Evolutionary conservation across 495 filamentous ascomycete species (phyloP).

Genomic region (Hypoxylon rickii): DNA sequence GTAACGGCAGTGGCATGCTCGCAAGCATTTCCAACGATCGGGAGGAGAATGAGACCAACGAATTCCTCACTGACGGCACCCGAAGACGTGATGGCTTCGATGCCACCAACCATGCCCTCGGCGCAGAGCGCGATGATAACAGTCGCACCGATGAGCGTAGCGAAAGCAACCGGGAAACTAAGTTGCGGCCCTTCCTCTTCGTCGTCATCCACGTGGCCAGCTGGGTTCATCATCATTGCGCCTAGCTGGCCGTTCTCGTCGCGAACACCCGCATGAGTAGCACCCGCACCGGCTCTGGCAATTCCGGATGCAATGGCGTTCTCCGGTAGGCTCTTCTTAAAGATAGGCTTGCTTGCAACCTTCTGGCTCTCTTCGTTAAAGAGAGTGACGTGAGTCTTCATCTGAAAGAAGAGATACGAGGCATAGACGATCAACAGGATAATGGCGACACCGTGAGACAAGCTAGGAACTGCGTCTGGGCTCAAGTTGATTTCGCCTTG

Average conservation of each 20-base stretch:
- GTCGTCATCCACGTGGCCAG: slow-evolving; percentile 47
- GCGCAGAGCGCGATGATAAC: slow-evolving; percentile 84
- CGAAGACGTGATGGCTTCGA: slow-evolving; percentile 66
- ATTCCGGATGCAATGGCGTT: slow-evolving; percentile 65
- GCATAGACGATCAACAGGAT: slow-evolving; percentile 79
- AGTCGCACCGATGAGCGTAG: slow-evolving; percentile 72
- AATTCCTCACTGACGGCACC: slow-evolving; percentile 71
- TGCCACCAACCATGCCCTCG: slow-evolving; percentile 85
- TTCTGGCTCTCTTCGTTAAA: slow-evolving; percentile 78
- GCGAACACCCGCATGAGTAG: slow-evolving; percentile 45
- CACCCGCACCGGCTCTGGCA: slow-evolving; percentile 60
- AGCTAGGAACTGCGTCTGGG: slow-evolving; percentile 51
- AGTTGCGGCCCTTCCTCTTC: slow-evolving; percentile 75
- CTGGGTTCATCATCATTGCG: slow-evolving; percentile 39
- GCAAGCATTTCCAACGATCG: slow-evolving; percentile 89
- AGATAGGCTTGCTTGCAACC: slow-evolving; percentile 50
- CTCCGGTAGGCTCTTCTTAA: slow-evolving; percentile 55
- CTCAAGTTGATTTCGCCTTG: slow-evolving; percentile 24
- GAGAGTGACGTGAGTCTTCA: slow-evolving; percentile 73
- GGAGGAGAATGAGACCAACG: slow-evolving; percentile 81
- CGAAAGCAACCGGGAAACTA: slow-evolving; percentile 67
- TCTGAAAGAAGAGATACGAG: slow-evolving; percentile 80
- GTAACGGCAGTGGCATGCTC: slow-evolving; percentile 89
- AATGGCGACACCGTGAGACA: slow-evolving; percentile 73
- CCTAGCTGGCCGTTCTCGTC: slow-evolving; percentile 50